Conservation (phyloP, 257 asterid genomes). For the Solanum bulbocastanum region DNA sequence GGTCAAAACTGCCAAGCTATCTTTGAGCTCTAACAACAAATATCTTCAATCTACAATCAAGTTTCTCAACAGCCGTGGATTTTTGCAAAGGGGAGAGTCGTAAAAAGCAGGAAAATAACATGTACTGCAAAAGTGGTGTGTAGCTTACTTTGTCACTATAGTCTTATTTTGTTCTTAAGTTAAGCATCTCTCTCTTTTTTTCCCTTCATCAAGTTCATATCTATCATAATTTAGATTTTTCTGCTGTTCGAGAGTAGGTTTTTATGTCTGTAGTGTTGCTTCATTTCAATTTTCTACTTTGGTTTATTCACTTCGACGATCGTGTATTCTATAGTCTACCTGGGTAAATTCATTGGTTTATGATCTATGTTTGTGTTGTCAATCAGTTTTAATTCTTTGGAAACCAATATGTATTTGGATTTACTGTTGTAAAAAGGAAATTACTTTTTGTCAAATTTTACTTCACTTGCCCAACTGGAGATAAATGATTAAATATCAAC, state of each 20-base stretch:
- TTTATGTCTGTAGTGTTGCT: background rate
- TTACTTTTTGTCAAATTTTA: background rate
- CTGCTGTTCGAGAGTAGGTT: background rate
- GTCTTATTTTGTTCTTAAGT: background rate
- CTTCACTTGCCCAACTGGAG: background rate
- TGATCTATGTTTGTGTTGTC: background rate
- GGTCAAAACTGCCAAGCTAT: slow-evolving; percentile 54
- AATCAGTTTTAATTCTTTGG: background rate
- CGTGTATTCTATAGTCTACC: background rate
- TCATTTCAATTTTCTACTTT: background rate
- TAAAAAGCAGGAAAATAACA: background rate
- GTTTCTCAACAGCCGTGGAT: slow-evolving; percentile 15
- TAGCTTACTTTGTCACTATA: background rate
- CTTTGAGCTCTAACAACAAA: slow-evolving; percentile 37
- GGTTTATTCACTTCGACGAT: background rate
- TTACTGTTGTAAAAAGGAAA: background rate
- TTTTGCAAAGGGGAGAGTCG: background rate
- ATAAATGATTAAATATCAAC: background rate
- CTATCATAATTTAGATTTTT: background rate
- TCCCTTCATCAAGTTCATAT: background rate
- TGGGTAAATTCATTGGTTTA: background rate
- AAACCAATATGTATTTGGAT: background rate
- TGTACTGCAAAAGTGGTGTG: background rate
- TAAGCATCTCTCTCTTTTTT: background rate
- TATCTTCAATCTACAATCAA: slow-evolving; percentile 44